These are phyloP conservation scores for Phascolomyces articulosus DNA, from an alignment of 371 early-diverging fungal genomes.

Conservation along the genomic window DNA sequence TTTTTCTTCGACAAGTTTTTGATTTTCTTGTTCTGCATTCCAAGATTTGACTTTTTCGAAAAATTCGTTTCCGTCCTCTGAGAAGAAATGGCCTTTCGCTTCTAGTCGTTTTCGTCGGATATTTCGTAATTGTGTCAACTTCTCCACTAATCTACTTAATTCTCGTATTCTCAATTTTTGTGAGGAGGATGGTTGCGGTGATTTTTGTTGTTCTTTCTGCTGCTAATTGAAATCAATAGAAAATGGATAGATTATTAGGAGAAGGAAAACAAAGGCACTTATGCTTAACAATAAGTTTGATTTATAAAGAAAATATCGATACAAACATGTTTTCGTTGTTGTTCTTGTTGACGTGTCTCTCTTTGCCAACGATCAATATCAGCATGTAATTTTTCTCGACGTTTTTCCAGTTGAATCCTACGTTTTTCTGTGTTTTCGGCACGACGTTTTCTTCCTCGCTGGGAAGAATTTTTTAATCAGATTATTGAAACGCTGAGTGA, in stretches of 20 bases:
- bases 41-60: slow-evolving; percentile 41
- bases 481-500: no score
- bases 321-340: not conserved
- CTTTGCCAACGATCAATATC: slow-evolving; percentile 11
- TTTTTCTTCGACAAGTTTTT: slow-evolving; percentile 19
- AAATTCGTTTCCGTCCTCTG: slow-evolving; percentile 50
- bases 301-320: not conserved
- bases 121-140: slow-evolving; percentile 26
- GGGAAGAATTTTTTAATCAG: not conserved
- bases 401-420: slow-evolving; percentile 2
- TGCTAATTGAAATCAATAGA: no score
- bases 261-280: no score
- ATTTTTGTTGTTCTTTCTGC: not conserved
- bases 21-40: slow-evolving; percentile 17
- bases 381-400: slow-evolving; percentile 5
- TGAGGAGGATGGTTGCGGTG: not conserved
- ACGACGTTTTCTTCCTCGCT: slow-evolving; percentile 7
- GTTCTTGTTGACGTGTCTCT: slow-evolving; percentile 2
- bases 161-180: slow-evolving; percentile 16
- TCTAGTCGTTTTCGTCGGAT: slow-evolving; percentile 33
- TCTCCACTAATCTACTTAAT: slow-evolving; percentile 22
- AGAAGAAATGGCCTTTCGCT: slow-evolving; percentile 53
- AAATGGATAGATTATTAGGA: no score
- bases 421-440: slow-evolving; percentile 5
- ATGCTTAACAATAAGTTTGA: not conserved